Base-by-base conservation (phyloP, 768 basidiomycete genomes). In the Coprinopsis sp. region DNA sequence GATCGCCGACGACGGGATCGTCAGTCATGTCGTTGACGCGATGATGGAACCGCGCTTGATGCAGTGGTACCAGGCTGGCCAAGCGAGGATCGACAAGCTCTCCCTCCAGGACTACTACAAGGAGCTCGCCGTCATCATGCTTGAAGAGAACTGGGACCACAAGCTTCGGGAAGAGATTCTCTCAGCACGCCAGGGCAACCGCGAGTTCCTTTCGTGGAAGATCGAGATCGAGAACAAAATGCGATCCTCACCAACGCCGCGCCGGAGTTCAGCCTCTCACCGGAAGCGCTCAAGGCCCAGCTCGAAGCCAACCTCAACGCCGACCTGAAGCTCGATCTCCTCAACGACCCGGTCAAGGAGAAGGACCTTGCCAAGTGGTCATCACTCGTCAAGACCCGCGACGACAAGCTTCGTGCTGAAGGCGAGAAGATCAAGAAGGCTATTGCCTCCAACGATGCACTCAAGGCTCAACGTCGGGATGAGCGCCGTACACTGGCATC, bases 191-290 rank as follows among this genome's bases (percentile, higher is more conserved):
- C 52, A 55, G 29, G 49, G 43, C 21, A n/a, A 40, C 33, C 13
- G 22, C 6, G n/a, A 33, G 3, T 58, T 58, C 44, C 41, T 51
- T n/a, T 44, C 53, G 29, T 58, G 50, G 52, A 44, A 50, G 33
- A 55, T 58, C 33, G 36, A 55, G 36, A 22, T 58, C 2, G 53
- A 58, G 30, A 56, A 54, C 44, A 49, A 12, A 56, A 54, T 33
- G 41, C 55, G 6, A 46, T 55, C 23, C 40, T 54, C 5, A 48
- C 30, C n/a, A 44, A 51, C 14, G 34, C 50, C n/a, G 21, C 49
- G 1, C 38, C 43, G n/a, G n/a, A n/a, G 29, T 29, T 11, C 44
- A 51, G 16, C 38, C 42, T 3, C 47, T 55, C 29, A 47, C 46
- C n/a, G 18, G 25, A 31, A 2, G 46, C 31, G 11, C 39, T 52